Conservation (phyloP, 768 basidiomycete genomes). For the Hebeloma cylindrosporum region DNA sequence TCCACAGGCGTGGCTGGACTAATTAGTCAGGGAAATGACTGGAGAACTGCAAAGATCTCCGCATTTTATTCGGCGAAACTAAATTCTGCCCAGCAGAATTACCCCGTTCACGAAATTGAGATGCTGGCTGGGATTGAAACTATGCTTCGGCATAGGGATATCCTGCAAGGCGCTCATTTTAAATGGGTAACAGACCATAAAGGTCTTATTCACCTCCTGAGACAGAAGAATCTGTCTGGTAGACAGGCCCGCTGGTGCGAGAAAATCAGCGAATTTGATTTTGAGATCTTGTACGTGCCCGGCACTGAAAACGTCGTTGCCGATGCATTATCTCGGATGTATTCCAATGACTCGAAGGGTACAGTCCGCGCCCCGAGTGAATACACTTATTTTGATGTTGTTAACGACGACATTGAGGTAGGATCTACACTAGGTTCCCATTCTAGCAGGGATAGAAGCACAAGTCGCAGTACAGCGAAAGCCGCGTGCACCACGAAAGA, state of each 20-base stretch:
- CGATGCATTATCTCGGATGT: conserved; percentile 27
- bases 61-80: conserved; percentile 34
- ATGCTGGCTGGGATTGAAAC: too few relatives aligned
- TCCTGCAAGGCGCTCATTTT: conserved; percentile 27
- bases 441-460: conserved; percentile 7
- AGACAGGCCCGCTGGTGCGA: conserved; percentile 35
- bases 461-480: not conserved
- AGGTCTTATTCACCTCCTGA: conserved; percentile 23
- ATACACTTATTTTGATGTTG: conserved; percentile 9
- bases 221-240: conserved; percentile 29
- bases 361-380: not conserved
- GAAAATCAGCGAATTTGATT: conserved; percentile 13
- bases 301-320: conserved; percentile 30
- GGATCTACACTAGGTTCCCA: not conserved
- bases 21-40: conserved; percentile 13
- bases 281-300: conserved; percentile 6
- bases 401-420: conserved; percentile 1
- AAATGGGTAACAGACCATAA: conserved; percentile 26
- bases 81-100: conserved; percentile 27
- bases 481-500: not conserved
- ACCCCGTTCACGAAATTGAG: too few relatives aligned
- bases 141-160: conserved; percentile 19
- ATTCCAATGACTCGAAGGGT: conserved; percentile 3
- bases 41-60: conserved; percentile 17
- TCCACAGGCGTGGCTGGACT: conserved; percentile 24